These are phyloP conservation scores for Penicillium italicum DNA, from an alignment of 2,329 filamentous ascomycete species.

Conservation along the genomic window DNA sequence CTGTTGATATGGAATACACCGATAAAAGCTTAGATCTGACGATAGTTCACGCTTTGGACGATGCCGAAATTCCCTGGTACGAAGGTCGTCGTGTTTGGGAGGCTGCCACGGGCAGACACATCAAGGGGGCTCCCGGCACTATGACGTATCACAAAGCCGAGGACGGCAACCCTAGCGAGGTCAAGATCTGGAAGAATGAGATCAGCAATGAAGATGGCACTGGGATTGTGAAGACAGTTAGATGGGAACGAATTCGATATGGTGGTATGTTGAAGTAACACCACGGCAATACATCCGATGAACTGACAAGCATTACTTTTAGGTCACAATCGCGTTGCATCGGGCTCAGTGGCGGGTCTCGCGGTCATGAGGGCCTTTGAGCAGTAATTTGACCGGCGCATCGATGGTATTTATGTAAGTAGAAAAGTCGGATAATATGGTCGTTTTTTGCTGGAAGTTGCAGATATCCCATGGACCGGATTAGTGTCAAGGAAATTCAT, in stretches of 20 bases:
- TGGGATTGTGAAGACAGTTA: conserved; percentile 36
- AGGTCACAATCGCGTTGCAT: conserved; percentile 43
- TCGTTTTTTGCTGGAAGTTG: not conserved
- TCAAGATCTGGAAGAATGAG: conserved; percentile 39
- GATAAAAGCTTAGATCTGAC: conserved; percentile 58
- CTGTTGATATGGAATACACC: conserved; percentile 54
- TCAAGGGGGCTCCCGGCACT: conserved; percentile 25
- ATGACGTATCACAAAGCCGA: conserved; percentile 31
- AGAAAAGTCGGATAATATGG: too few species aligned
- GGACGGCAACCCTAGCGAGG: conserved; percentile 30
- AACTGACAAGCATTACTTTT: not conserved
- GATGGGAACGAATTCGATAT: conserved; percentile 45
- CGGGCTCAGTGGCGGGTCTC: conserved; percentile 38
- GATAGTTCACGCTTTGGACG: conserved; percentile 75
- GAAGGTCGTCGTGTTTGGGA: conserved; percentile 43
- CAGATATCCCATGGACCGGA: not conserved
- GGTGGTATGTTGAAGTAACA: conserved; percentile 36
- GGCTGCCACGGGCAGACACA: conserved; percentile 33
- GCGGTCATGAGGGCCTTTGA: conserved; percentile 40
- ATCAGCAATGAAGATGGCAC: conserved; percentile 15
- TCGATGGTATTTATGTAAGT: not conserved
- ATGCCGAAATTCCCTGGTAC: conserved; percentile 73
- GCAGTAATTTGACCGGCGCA: conserved; percentile 12
- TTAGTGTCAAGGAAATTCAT: not conserved
- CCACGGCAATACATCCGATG: not conserved